These are phyloP conservation scores for Monosporozyma unispora DNA, from an alignment of 805 yeast genomes.

Conservation along the genomic window DNA sequence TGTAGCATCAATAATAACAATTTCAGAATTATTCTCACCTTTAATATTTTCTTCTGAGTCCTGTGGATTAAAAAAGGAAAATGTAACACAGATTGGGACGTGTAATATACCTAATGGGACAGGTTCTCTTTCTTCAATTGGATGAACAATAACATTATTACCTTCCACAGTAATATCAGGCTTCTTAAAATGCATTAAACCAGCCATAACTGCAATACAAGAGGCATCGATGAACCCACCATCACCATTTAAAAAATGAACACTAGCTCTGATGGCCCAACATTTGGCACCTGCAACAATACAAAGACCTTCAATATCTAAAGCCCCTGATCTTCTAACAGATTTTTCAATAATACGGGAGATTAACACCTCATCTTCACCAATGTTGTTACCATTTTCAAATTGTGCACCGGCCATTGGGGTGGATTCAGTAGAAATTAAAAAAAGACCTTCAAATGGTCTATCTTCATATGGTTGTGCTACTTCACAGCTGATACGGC, in stretches of 20 bases:
- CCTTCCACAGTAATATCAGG: slow-evolving; percentile 75
- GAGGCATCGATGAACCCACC: slow-evolving; percentile 90
- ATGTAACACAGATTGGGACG: slow-evolving; percentile 82
- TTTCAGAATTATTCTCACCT: slow-evolving; percentile 52
- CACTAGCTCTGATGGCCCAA: slow-evolving; percentile 86
- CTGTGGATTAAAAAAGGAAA: slow-evolving; percentile 69
- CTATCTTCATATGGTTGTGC: slow-evolving; percentile 78
- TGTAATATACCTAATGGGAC: slow-evolving; percentile 79
- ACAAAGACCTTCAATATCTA: slow-evolving; percentile 85
- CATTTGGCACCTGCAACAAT: slow-evolving; percentile 84
- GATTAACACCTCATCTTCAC: slow-evolving; percentile 75
- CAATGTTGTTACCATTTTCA: slow-evolving; percentile 57
- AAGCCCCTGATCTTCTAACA: slow-evolving; percentile 78
- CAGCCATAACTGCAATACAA: slow-evolving; percentile 84
- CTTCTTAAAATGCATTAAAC: slow-evolving; percentile 68
- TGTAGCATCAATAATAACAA: slow-evolving; percentile 66
- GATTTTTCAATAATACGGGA: slow-evolving; percentile 85
- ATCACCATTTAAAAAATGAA: slow-evolving; percentile 81
- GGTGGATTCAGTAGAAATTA: slow-evolving; percentile 74
- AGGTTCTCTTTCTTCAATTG: slow-evolving; percentile 73
- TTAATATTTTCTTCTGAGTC: slow-evolving; percentile 61
- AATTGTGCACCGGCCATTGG: slow-evolving; percentile 86
- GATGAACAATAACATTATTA: slow-evolving; percentile 57
- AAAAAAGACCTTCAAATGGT: slow-evolving; percentile 87
- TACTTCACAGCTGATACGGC: slow-evolving; percentile 62